phyloP scores from a whole-genome alignment of 2,329 filamentous ascomycete genomes.

The Penicillium sp. region DNA sequence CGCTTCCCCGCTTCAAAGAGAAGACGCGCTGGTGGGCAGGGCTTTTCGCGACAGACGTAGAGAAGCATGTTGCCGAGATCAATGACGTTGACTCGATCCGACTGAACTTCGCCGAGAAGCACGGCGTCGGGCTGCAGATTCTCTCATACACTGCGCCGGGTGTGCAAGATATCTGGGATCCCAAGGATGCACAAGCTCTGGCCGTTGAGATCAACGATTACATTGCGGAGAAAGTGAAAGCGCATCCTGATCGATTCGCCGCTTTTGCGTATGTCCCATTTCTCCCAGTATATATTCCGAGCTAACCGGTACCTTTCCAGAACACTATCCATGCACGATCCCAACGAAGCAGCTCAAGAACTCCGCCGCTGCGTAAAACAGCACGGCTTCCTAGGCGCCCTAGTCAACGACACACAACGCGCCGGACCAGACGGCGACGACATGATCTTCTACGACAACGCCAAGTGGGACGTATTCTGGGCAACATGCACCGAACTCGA shows the following conservation, averaged over 20 bases:
- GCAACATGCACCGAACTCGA: conserved; percentile 56
- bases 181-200: conserved; percentile 43
- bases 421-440: conserved; percentile 58
- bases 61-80: conserved; percentile 59
- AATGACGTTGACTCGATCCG: conserved; percentile 46
- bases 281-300: too few relatives aligned
- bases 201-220: conserved; percentile 51
- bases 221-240: conserved; percentile 44
- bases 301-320: conserved; percentile 8
- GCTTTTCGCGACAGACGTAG: conserved; percentile 59
- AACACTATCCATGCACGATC: conserved; percentile 43
- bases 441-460: conserved; percentile 64
- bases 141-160: conserved; percentile 51
- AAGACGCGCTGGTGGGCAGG: conserved; percentile 61
- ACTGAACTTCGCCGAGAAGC: conserved; percentile 45
- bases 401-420: conserved; percentile 63
- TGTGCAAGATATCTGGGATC: conserved; percentile 49
- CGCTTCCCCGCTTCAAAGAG: conserved; percentile 58
- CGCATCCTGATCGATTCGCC: conserved; percentile 43
- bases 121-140: conserved; percentile 50
- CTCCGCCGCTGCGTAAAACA: conserved; percentile 52
- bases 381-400: conserved; percentile 61
- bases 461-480: conserved; percentile 62
- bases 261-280: conserved; percentile 39
- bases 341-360: conserved; percentile 39